These are phyloP conservation scores for Penicillium mononematosum DNA, from an alignment of 495 filamentous ascomycete species.

Conservation along the genomic window DNA sequence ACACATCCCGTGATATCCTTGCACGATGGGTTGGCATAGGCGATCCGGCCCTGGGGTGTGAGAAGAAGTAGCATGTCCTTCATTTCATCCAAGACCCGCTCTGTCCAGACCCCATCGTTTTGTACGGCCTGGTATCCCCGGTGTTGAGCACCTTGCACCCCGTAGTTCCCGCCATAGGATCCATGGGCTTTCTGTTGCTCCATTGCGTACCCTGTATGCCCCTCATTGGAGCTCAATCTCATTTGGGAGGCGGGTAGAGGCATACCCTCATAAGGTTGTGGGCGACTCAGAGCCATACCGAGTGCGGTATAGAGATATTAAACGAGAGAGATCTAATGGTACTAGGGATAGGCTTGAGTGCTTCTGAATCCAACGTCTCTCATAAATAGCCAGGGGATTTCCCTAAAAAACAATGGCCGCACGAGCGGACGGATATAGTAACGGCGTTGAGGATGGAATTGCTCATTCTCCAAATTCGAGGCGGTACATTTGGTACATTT, in stretches of 20 bases:
- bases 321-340: neutral
- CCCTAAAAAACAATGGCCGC: neutral
- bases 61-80: slow-evolving; percentile 87
- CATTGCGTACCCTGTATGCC: slow-evolving; percentile 14
- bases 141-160: slow-evolving; percentile 44
- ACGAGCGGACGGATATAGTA: neutral
- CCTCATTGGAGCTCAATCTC: slow-evolving; percentile 17
- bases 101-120: slow-evolving; percentile 84
- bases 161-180: slow-evolving; percentile 47
- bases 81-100: slow-evolving; percentile 84
- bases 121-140: slow-evolving; percentile 73
- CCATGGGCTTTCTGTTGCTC: slow-evolving; percentile 21
- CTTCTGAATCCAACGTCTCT: neutral
- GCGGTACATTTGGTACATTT: neutral
- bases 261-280: slow-evolving; percentile 15
- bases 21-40: slow-evolving; percentile 79
- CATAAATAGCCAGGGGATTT: neutral
- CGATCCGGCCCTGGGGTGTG: slow-evolving; percentile 76
- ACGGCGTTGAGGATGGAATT: neutral
- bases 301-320: neutral
- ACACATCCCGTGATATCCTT: slow-evolving; percentile 76
- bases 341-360: neutral
- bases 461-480: slow-evolving; percentile 2
- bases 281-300: slow-evolving; percentile 22
- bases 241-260: slow-evolving; percentile 12